Base-by-base conservation (phyloP, 352 stramenopile species). In the Stramenopiles sp. region DNA sequence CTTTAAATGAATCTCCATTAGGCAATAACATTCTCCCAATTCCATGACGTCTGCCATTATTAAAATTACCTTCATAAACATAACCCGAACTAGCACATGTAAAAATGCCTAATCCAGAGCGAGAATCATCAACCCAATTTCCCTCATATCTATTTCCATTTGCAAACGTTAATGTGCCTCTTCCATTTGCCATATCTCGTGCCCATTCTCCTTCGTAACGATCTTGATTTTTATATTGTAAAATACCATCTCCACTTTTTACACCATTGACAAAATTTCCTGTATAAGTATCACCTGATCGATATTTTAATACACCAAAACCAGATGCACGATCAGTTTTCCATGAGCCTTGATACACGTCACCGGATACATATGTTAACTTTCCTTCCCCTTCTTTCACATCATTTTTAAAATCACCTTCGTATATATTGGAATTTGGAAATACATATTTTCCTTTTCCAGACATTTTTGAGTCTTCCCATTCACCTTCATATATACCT, bases 401-500 rank as follows among this genome's bases (percentile, higher is more conserved):
- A 76, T 90, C 90, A 53, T 83, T 77, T 20, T 65, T 73, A 85
- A 86, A 90, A 32, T 87, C 81, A 0, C 87, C 87, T 78, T 88
- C 85, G 73, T 90, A 90, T 0, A 82, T 81, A 38, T 90, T 86
- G 0, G 86, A 85, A 0, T 31, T 83, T 0, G 76, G n/a, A 4
- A 81, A 81, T 30, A 90, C 80, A 63, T 82, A 85, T 20, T 7
- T 74, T 1, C 87, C 86, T 74, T 89, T 82, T 1, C 86, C 87
- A 33, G 89, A 81, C 73, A 86, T 84, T 73, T 90, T 86, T 1
- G 86, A 86, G 20, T 78, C 69, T 1, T 78, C 79, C 77, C 89
- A 90, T 32, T 87, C 83, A 4, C 87, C 87, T 32, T 81, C 88
- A 79, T 89, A 91, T 30, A 85, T 88, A 20, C 83, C 83, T 0